Evolutionary conservation across 2,329 filamentous ascomycete species (phyloP).

Genomic region (Claviceps spartinae): DNA sequence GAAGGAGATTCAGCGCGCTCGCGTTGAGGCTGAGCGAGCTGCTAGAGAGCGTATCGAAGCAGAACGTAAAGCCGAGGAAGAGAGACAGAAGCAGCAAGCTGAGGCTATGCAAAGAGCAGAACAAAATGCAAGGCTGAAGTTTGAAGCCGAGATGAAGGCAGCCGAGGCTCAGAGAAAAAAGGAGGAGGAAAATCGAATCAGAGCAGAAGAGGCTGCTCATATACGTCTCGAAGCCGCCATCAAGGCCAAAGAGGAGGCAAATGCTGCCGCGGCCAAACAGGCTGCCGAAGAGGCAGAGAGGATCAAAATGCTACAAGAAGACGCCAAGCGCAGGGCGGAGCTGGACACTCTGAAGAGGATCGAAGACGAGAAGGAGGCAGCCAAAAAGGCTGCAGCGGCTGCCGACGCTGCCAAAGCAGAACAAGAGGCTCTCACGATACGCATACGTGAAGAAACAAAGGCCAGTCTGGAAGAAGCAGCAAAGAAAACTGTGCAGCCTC

Average conservation of each 20-base stretch:
- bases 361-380: constrained; percentile 27
- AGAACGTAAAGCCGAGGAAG: constrained; percentile 31
- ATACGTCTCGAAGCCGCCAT: constrained; percentile 28
- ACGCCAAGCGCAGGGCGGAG: constrained; percentile 25
- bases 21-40: constrained; percentile 29
- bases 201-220: constrained; percentile 35
- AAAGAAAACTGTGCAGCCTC: constrained; percentile 49
- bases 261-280: constrained; percentile 26
- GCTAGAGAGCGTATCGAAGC: constrained; percentile 32
- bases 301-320: constrained; percentile 23
- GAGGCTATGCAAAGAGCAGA: constrained; percentile 24
- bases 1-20: constrained; percentile 34
- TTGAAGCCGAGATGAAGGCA: constrained; percentile 27
- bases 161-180: constrained; percentile 29
- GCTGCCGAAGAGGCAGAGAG: constrained; percentile 30
- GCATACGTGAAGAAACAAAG: constrained; percentile 42
- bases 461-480: constrained; percentile 33
- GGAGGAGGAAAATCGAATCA: constrained; percentile 24
- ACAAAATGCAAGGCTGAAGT: constrained; percentile 22
- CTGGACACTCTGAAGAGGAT: constrained; percentile 26
- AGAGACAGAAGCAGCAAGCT: constrained; percentile 23
- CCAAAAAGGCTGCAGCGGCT: constrained; percentile 25
- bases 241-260: constrained; percentile 27
- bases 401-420: constrained; percentile 35
- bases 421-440: constrained; percentile 47